These are phyloP conservation scores for Chlorella sp. DNA, from an alignment of 139 green algal genomes.

Conservation along the genomic window DNA sequence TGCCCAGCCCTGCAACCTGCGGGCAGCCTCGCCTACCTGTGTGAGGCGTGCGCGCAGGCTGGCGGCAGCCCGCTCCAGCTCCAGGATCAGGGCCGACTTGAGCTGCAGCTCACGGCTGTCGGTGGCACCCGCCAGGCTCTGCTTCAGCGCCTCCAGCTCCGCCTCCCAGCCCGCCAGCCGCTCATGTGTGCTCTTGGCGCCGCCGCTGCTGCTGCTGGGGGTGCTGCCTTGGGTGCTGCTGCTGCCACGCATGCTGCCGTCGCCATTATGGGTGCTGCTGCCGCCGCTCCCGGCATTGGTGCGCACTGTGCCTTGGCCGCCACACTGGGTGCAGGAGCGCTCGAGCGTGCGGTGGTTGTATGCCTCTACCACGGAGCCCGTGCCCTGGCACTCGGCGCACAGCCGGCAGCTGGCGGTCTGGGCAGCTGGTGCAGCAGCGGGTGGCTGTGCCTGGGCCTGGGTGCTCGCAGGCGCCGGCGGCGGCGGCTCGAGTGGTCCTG, in stretches of 20 bases:
- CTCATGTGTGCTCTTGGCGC: neutral
- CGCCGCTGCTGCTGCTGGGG: neutral
- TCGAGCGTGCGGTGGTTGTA: neutral
- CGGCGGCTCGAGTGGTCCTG: neutral
- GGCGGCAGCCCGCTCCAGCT: neutral
- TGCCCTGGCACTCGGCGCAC: neutral
- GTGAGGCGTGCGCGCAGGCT: neutral
- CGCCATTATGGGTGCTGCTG: neutral
- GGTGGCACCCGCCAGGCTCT: neutral
- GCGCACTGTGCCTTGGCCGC: neutral
- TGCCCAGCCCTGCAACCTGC: no score
- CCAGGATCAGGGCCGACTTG: neutral
- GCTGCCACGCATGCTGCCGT: neutral
- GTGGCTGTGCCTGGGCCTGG: no score
- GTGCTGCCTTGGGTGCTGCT: neutral
- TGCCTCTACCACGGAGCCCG: neutral
- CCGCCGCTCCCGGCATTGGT: neutral
- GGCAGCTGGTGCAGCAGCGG: neutral
- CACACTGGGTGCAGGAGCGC: neutral
- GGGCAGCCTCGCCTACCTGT: no score
- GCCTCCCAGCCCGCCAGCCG: conserved; percentile 11
- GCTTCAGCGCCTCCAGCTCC: conserved; percentile 17
- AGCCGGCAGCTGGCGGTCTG: neutral
- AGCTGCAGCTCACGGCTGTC: conserved; percentile 7
- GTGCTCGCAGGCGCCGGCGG: neutral